Base-by-base conservation (phyloP, 345 rosid species). In the Pugionium cornutum region DNA sequence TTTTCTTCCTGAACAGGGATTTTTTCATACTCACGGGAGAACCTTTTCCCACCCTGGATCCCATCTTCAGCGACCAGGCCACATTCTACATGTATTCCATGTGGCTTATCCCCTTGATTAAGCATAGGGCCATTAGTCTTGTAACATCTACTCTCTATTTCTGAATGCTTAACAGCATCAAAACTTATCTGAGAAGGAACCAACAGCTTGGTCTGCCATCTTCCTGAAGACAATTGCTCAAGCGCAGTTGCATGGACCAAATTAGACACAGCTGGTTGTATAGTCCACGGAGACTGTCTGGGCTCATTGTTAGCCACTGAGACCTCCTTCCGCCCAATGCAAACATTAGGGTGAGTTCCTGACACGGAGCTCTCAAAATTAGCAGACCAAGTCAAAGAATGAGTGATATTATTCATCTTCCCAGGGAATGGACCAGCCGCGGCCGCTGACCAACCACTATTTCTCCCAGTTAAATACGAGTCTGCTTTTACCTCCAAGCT, bases 211-310 rank as follows among this genome's bases (percentile, higher is more conserved):
- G 86, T 75, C 70, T 85, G 92, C 92, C 92, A 90, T 80, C 86
- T 77, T 52, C 92, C 89, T 0, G 92, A 90, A 58, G 90, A 83
- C 25, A 83, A 83, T 71, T 87, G 89, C 11, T 90, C 92, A 48
- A 83, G 65, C 6, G 88, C 95, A 81, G 83, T 84, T 37, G 90
- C 81, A 72, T 82, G 81, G 63, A 79, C 86, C 75, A 88, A 76
- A 76, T 78, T 86, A 1, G 86, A 84, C 74, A 73, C 76, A 56
- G 84, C 74, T 61, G 67, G 79, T 59, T 77, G 75, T 18, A 75
- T 78, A 36, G 82, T 74, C 85, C 86, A 78, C 5, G 74, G 68
- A 58, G 82, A 67, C 65, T 82, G 87, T 34, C 72, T 69, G 10
- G 66, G 77, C 65, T 84, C 87, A 68, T 49, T 64, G 39, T 56